These are phyloP conservation scores for Prillingera fragicola DNA, from an alignment of 1,284 basidiomycete genomes.

Conservation along the genomic window DNA sequence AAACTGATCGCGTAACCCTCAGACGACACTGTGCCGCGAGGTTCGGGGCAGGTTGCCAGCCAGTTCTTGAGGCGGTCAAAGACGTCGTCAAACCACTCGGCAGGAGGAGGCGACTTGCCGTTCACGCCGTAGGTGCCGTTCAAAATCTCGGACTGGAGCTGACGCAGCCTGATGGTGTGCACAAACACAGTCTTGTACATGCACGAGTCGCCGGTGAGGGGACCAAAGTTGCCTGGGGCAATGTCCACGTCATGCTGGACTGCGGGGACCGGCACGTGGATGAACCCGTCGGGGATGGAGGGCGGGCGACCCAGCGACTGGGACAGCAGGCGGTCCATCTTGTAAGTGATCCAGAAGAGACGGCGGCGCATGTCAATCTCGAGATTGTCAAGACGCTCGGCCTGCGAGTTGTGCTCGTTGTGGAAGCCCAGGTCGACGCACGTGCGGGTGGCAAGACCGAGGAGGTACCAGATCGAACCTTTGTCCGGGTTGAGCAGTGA, in stretches of 20 bases:
- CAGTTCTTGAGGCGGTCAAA: conserved; percentile 46
- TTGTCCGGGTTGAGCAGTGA: conserved; percentile 49
- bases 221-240: conserved; percentile 31
- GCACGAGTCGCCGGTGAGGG: conserved; percentile 38
- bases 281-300: conserved; percentile 48
- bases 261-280: conserved; percentile 43
- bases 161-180: conserved; percentile 45
- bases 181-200: conserved; percentile 47
- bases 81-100: conserved; percentile 48
- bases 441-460: conserved; percentile 47
- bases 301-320: conserved; percentile 48
- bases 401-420: conserved; percentile 46
- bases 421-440: conserved; percentile 49
- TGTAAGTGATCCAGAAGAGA: conserved; percentile 49
- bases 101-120: conserved; percentile 30
- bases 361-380: conserved; percentile 49
- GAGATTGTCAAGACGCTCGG: conserved; percentile 43
- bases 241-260: conserved; percentile 46
- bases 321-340: conserved; percentile 47
- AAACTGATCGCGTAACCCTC: conserved; percentile 49
- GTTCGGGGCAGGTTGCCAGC: conserved; percentile 45
- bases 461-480: conserved; percentile 50
- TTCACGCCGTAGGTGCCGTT: conserved; percentile 44
- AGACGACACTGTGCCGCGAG: conserved; percentile 44
- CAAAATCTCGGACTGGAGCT: conserved; percentile 48